Evolutionary conservation across 805 yeast genomes (phyloP).

Genomic region (Ogataea kodamae): DNA sequence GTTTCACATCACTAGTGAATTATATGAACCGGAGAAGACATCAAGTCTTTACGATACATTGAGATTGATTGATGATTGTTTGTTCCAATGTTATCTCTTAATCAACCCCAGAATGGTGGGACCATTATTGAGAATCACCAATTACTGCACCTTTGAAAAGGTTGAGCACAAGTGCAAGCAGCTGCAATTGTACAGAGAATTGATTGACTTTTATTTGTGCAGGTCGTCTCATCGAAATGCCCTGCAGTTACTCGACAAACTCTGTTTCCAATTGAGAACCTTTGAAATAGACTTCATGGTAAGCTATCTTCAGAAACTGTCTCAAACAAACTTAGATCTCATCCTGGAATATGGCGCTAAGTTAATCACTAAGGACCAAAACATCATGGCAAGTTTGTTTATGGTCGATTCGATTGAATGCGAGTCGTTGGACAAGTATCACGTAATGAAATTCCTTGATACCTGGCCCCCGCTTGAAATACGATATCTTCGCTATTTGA

Average conservation of each 20-base stretch:
- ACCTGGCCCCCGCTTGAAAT: conserved; percentile 30
- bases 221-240: conserved; percentile 63
- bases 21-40: conserved; percentile 29
- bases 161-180: conserved; percentile 53
- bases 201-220: conserved; percentile 75
- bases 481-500: conserved; percentile 51
- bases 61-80: conserved; percentile 63
- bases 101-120: conserved; percentile 72
- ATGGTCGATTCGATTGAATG: conserved; percentile 62
- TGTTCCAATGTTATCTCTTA: conserved; percentile 71
- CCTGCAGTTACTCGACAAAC: conserved; percentile 49
- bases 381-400: conserved; percentile 49
- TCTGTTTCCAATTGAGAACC: conserved; percentile 26
- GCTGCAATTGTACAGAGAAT: conserved; percentile 54
- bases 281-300: conserved; percentile 46
- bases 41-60: conserved; percentile 37
- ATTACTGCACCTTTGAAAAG: conserved; percentile 62
- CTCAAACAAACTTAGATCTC: conserved; percentile 45
- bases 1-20: conserved; percentile 38
- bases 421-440: conserved; percentile 50
- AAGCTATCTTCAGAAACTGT: conserved; percentile 56
- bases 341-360: conserved; percentile 55
- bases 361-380: conserved; percentile 40
- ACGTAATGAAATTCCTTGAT: conserved; percentile 52
- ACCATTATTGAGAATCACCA: conserved; percentile 73